phyloP scores from a whole-genome alignment of 805 yeast species.

The Kazachstania psychrophila region DNA sequence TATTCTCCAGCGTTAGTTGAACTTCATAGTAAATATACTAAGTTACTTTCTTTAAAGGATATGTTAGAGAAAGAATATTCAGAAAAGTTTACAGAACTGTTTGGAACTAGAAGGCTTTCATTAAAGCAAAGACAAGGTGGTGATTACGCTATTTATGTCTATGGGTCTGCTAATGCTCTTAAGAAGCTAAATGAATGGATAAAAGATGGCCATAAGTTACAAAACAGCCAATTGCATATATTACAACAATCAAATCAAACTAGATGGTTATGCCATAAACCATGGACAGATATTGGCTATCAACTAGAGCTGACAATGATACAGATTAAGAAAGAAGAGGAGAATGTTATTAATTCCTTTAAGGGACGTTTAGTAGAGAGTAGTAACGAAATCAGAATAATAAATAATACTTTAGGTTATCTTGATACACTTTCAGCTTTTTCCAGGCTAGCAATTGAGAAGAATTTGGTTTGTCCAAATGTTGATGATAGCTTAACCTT shows the following conservation, averaged over 20 bases:
- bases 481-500: constrained; percentile 42
- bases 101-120: constrained; percentile 26
- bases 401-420: constrained; percentile 47
- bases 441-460: constrained; percentile 61
- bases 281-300: constrained; percentile 48
- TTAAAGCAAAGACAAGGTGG: constrained; percentile 36
- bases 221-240: constrained; percentile 19
- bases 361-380: constrained; percentile 37
- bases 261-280: constrained; percentile 36
- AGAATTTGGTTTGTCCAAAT: constrained; percentile 54
- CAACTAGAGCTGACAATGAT: constrained; percentile 37
- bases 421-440: constrained; percentile 70
- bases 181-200: constrained; percentile 16
- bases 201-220: constrained; percentile 6
- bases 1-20: constrained; percentile 27
- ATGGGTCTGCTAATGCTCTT: constrained; percentile 31
- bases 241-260: constrained; percentile 36
- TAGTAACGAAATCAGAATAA: constrained; percentile 39
- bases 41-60: constrained; percentile 22
- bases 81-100: constrained; percentile 19
- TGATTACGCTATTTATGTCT: constrained; percentile 42
- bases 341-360: constrained; percentile 40
- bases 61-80: constrained; percentile 25
- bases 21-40: constrained; percentile 31
- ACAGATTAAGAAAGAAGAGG: constrained; percentile 48